Evolutionary conservation across 345 rosid species (phyloP).

Genomic region (Psidium friedrichsthalianum): DNA sequence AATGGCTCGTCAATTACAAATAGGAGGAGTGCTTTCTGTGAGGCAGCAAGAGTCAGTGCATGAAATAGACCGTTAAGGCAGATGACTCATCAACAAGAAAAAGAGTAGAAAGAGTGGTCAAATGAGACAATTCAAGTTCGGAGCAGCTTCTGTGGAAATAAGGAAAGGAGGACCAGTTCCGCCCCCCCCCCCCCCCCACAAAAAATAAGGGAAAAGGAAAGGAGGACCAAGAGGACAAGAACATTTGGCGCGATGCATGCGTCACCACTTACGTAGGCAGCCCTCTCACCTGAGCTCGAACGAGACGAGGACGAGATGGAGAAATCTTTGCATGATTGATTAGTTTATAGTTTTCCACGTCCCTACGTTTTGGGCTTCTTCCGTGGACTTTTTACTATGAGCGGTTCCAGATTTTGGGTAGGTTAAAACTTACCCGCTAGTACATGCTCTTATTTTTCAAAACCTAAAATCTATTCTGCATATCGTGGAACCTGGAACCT

Average conservation of each 20-base stretch:
- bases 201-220: too few relatives aligned
- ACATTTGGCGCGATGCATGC: not conserved
- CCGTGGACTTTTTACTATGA: not conserved
- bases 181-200: too few relatives aligned
- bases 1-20: not conserved
- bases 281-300: not conserved
- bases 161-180: not conserved
- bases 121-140: not conserved
- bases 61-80: not conserved
- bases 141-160: not conserved
- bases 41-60: not conserved
- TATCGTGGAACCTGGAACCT: too few relatives aligned
- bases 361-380: not conserved
- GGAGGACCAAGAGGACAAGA: not conserved
- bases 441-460: too few relatives aligned
- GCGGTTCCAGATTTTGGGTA: too few relatives aligned
- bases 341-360: not conserved
- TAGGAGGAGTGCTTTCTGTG: not conserved
- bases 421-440: too few relatives aligned
- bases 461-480: too few relatives aligned
- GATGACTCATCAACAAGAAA: not conserved
- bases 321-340: not conserved
- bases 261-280: slow-evolving; percentile 1
- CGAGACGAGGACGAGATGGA: not conserved
- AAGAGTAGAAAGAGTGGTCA: not conserved